Evolutionary conservation across 179 eudicot species (phyloP).

Genomic region (Spergularia azorica): DNA sequence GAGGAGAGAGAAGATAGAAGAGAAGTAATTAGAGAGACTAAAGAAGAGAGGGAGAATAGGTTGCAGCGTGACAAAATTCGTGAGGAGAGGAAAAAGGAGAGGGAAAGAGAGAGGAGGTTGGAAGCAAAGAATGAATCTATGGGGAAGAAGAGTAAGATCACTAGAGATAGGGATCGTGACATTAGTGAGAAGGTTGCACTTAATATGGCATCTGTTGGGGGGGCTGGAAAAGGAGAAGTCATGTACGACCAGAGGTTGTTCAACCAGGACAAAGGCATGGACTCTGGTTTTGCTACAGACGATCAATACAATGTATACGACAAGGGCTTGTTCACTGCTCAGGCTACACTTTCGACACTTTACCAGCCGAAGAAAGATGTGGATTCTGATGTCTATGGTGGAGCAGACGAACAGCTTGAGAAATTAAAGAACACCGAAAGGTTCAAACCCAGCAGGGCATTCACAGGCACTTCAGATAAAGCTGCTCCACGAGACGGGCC

Average conservation of each 20-base stretch:
- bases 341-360: constrained; percentile 70
- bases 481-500: constrained; percentile 71
- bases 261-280: constrained; percentile 97
- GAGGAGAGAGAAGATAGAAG: constrained; percentile 45
- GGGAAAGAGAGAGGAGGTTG: constrained; percentile 88
- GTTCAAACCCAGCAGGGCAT: constrained; percentile 76
- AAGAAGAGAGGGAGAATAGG: constrained; percentile 64
- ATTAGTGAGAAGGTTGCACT: constrained; percentile 91
- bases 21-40: constrained; percentile 36
- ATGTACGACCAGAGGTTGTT: constrained; percentile 87
- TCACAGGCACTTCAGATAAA: constrained; percentile 70
- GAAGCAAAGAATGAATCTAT: constrained; percentile 90
- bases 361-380: constrained; percentile 82
- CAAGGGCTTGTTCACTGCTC: constrained; percentile 85
- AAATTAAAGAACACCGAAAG: constrained; percentile 75
- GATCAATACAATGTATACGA: constrained; percentile 84
- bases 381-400: constrained; percentile 76
- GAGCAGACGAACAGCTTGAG: constrained; percentile 82
- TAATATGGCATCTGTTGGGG: constrained; percentile 81
- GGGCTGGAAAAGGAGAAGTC: constrained; percentile 65
- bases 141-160: constrained; percentile 92
- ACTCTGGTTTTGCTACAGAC: constrained; percentile 81
- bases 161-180: constrained; percentile 85
- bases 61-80: constrained; percentile 75
- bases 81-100: constrained; percentile 70